phyloP scores from a whole-genome alignment of 2,329 filamentous ascomycete genomes.

The Penicillium nordicum region DNA sequence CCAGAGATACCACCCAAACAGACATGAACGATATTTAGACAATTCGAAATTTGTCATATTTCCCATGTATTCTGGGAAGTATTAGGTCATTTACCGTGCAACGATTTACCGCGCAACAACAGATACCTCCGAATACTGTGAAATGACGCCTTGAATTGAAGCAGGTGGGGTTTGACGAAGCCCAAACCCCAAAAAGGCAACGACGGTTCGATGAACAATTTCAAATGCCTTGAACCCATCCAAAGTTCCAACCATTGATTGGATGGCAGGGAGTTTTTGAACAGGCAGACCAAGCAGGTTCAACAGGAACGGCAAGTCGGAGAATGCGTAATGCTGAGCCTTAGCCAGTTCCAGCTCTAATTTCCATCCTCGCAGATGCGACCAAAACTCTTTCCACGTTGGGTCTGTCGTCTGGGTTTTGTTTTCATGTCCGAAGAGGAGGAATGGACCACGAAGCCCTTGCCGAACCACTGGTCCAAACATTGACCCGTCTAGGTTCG shows the following conservation, averaged over 20 bases:
- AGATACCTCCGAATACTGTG: background rate
- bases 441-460: constrained; percentile 12
- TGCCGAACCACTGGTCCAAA: constrained; percentile 14
- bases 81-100: background rate
- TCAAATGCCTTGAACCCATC: background rate
- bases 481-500: constrained; percentile 20
- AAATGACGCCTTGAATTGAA: background rate
- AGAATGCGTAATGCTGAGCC: constrained; percentile 17
- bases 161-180: background rate
- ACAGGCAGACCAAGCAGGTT: background rate
- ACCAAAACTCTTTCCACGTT: constrained; percentile 13
- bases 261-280: background rate
- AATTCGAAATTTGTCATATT: no score
- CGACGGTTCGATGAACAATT: background rate
- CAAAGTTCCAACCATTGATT: background rate
- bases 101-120: background rate
- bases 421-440: constrained; percentile 14
- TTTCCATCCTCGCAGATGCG: constrained; percentile 14
- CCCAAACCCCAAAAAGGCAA: background rate
- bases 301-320: constrained; percentile 25
- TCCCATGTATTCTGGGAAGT: background rate
- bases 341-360: constrained; percentile 15
- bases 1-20: no score
- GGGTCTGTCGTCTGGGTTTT: constrained; percentile 17
- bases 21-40: no score